Evolutionary conservation across 75 land plant genomes (phyloP).

Genomic region (Pinus albicaulis): DNA sequence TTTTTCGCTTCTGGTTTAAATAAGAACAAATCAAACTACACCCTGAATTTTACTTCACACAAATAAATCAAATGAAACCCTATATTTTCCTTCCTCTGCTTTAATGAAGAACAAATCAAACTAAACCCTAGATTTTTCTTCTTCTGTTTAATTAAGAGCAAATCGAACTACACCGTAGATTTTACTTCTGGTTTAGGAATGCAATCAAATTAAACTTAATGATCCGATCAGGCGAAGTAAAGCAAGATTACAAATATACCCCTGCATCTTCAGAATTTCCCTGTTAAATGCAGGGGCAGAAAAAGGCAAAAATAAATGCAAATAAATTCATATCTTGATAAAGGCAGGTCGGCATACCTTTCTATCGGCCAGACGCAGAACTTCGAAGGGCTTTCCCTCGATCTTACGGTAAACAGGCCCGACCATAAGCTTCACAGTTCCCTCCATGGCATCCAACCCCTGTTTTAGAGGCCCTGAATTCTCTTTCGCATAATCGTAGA

Average conservation of each 20-base stretch:
- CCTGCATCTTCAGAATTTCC: too few relatives aligned
- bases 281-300: too few relatives aligned
- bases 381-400: conserved; percentile 37
- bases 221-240: too few relatives aligned
- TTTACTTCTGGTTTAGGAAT: not conserved
- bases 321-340: too few relatives aligned
- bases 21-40: too few relatives aligned
- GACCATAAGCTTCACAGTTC: conserved; percentile 39
- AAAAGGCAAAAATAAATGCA: too few relatives aligned
- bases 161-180: not conserved
- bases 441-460: conserved; percentile 40
- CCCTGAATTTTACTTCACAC: too few relatives aligned
- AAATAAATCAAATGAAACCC: too few relatives aligned
- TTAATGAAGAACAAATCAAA: not conserved
- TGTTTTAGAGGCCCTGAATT: conserved; percentile 56
- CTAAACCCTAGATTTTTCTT: not conserved
- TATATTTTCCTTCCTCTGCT: not conserved
- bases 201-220: not conserved
- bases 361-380: conserved; percentile 44
- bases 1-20: too few relatives aligned
- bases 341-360: conserved; percentile 28
- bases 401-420: conserved; percentile 47
- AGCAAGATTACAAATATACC: too few relatives aligned
- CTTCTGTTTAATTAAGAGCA: not conserved
- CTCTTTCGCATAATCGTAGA: conserved; percentile 57